Conservation (phyloP, 1,284 basidiomycete genomes). For the Neolentinus lepideus region DNA sequence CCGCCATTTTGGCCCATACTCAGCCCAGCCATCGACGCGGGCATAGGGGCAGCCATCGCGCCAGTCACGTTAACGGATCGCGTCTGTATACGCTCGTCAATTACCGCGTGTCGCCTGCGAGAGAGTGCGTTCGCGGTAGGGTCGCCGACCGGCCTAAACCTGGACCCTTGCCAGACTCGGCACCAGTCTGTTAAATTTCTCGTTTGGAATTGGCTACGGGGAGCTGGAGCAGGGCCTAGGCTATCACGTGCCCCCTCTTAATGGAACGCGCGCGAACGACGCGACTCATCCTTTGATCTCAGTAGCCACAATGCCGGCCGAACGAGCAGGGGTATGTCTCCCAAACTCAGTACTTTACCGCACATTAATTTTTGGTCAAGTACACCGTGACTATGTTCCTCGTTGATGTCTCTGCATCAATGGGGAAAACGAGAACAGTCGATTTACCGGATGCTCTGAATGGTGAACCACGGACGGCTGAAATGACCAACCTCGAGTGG, state of each 20-base stretch:
- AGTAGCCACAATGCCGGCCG: slow-evolving; percentile 53
- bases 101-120: not conserved
- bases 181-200: not conserved
- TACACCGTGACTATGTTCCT: slow-evolving; percentile 83
- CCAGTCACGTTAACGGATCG: not conserved
- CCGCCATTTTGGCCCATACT: not conserved
- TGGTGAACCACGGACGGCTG: slow-evolving; percentile 40
- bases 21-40: not conserved
- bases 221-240: too few species aligned
- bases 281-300: slow-evolving; percentile 5
- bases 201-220: too few species aligned
- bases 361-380: slow-evolving; percentile 26
- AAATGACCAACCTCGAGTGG: slow-evolving; percentile 77
- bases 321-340: slow-evolving; percentile 60
- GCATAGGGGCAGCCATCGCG: slow-evolving; percentile 1
- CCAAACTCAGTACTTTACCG: not conserved
- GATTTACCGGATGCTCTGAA: slow-evolving; percentile 47
- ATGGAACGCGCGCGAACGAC: slow-evolving; percentile 1
- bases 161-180: not conserved
- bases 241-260: not conserved
- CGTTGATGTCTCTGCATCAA: slow-evolving; percentile 82
- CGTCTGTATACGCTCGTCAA: not conserved
- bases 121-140: not conserved
- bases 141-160: not conserved
- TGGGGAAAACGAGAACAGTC: slow-evolving; percentile 59